These are phyloP conservation scores for Xerocomus spinulosus DNA, from an alignment of 768 basidiomycete genomes.

Conservation along the genomic window DNA sequence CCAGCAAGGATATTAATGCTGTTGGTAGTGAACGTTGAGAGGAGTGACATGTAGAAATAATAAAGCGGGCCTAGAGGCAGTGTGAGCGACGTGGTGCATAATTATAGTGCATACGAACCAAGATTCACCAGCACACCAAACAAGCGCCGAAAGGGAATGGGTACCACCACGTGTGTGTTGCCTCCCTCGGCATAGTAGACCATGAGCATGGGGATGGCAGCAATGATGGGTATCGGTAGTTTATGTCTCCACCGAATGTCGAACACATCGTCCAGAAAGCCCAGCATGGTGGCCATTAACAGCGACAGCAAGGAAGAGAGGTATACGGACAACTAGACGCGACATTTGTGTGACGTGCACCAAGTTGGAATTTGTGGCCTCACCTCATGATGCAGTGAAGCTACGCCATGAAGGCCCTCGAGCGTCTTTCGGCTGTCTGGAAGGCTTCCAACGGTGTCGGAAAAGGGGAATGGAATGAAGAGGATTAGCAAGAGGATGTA, in stretches of 20 bases:
- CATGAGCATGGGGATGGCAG: slow-evolving; percentile 89
- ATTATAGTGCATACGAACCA: slow-evolving; percentile 50
- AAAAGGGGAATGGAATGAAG: slow-evolving; percentile 95
- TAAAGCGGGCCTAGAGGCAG: slow-evolving; percentile 74
- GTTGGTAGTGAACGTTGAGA: slow-evolving; percentile 96
- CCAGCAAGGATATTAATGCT: slow-evolving; percentile 98
- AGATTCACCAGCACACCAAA: slow-evolving; percentile 82
- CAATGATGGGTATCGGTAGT: slow-evolving; percentile 93
- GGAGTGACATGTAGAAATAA: slow-evolving; percentile 92
- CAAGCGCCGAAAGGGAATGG: slow-evolving; percentile 68
- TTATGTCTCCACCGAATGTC: slow-evolving; percentile 99
- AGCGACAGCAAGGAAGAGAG: slow-evolving; percentile 90
- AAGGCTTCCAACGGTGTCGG: slow-evolving; percentile 55
- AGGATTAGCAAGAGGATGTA: slow-evolving; percentile 85
- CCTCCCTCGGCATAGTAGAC: slow-evolving; percentile 96
- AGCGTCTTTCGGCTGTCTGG: slow-evolving; percentile 38
- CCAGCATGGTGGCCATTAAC: slow-evolving; percentile 87
- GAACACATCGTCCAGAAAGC: slow-evolving; percentile 95
- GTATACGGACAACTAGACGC: slow-evolving; percentile 76
- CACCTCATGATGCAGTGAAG: slow-evolving; percentile 73
- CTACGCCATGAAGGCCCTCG: slow-evolving; percentile 43
- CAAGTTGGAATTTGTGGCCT: slow-evolving; percentile 16
- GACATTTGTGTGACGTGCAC: background rate
- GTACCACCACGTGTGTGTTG: slow-evolving; percentile 90
- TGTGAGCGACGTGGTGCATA: slow-evolving; percentile 3